Percentiles rank a stretch among this genome's conserved stretches.
These are phyloP conservation scores for Tagetes erecta DNA, from an alignment of 129 eudicot genomes.

Conservation along the genomic window DNA sequence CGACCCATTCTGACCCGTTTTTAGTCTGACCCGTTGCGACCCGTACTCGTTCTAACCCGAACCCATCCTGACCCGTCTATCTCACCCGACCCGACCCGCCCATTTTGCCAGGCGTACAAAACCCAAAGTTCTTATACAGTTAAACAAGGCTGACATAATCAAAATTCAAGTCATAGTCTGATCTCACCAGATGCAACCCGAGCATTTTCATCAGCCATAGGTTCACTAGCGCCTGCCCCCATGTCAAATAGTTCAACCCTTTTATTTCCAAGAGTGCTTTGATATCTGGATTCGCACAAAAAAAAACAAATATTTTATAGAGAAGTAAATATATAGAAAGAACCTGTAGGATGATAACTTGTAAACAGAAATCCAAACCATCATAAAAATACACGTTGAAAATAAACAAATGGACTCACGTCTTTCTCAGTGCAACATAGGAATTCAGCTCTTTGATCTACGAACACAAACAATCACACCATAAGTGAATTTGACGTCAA, in stretches of 20 bases:
- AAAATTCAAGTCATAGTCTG: not conserved
- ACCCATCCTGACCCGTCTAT: too few species aligned
- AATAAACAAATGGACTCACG: constrained; percentile 53
- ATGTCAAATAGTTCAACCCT: constrained; percentile 94
- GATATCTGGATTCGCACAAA: constrained; percentile 53
- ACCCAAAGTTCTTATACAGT: not conserved
- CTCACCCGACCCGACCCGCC: too few species aligned
- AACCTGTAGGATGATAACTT: not conserved
- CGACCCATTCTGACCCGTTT: too few species aligned
- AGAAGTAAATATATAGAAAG: not conserved
- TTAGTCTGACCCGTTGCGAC: too few species aligned
- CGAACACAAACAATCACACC: constrained; percentile 41
- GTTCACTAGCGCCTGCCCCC: constrained; percentile 90
- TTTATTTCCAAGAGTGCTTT: constrained; percentile 93
- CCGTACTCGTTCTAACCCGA: too few species aligned
- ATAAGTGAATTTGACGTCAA: constrained; percentile 11
- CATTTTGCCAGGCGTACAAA: not conserved
- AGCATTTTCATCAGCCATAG: constrained; percentile 81
- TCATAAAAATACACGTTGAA: not conserved
- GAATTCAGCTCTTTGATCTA: constrained; percentile 98
- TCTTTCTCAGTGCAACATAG: constrained; percentile 94
- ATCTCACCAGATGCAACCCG: constrained; percentile 86
- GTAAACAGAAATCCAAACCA: not conserved
- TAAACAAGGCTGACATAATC: not conserved
- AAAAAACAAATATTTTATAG: not conserved